These are phyloP conservation scores for Pholiota conissans DNA, from an alignment of 768 basidiomycete genomes.

Conservation along the genomic window DNA sequence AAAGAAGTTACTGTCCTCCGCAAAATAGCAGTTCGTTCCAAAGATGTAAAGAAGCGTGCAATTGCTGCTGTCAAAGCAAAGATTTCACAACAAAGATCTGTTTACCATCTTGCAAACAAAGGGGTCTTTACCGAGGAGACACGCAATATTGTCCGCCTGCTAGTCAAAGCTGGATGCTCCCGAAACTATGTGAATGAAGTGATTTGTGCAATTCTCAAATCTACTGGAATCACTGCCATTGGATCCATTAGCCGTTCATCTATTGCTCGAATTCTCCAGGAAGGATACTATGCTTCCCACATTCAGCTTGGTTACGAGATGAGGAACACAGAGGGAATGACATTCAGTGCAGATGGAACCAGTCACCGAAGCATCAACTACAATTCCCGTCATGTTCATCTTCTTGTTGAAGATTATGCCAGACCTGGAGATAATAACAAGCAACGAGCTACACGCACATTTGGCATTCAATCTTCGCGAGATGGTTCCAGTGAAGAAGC, in stretches of 20 bases:
- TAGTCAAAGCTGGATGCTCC: constrained; percentile 18
- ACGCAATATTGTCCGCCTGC: constrained; percentile 14
- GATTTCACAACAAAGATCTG: constrained; percentile 8
- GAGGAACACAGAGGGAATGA: constrained; percentile 12
- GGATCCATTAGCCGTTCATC: constrained; percentile 15
- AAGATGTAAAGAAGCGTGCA: background rate
- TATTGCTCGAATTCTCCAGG: constrained; percentile 14
- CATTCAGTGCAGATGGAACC: constrained; percentile 22
- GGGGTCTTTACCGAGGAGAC: constrained; percentile 21
- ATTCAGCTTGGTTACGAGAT: constrained; percentile 22
- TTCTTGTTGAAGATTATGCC: constrained; percentile 15
- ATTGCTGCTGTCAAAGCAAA: constrained; percentile 4
- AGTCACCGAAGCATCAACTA: constrained; percentile 22
- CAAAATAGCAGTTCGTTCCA: background rate
- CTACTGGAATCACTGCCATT: constrained; percentile 15
- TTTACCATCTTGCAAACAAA: constrained; percentile 15
- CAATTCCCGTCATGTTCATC: constrained; percentile 19
- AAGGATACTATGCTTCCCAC: constrained; percentile 22
- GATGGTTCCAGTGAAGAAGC: constrained; percentile 22
- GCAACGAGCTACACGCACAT: constrained; percentile 12
- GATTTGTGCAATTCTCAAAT: constrained; percentile 14
- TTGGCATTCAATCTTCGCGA: constrained; percentile 20
- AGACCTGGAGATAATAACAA: background rate
- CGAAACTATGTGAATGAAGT: constrained; percentile 16
- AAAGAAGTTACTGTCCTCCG: background rate